Evolutionary conservation across 1,284 basidiomycete species (phyloP).

Genomic region (Marasmius sp.): DNA sequence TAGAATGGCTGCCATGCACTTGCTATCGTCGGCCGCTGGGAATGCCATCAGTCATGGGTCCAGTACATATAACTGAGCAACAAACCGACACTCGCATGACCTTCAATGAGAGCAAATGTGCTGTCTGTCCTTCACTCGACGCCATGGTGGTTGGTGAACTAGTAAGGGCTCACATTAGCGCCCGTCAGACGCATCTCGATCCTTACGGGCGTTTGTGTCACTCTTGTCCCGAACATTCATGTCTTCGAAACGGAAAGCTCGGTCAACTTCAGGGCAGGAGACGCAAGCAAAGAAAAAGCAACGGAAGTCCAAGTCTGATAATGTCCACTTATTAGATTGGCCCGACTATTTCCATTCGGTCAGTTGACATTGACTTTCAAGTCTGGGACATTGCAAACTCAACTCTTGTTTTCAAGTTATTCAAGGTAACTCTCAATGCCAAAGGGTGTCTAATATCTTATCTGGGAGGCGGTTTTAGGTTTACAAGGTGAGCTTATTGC

Average conservation of each 20-base stretch:
- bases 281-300: neutral
- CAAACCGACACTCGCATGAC: constrained; percentile 81
- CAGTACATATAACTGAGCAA: constrained; percentile 19
- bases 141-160: neutral
- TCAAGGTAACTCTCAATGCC: constrained; percentile 31
- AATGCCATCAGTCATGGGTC: constrained; percentile 50
- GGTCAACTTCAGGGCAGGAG: neutral
- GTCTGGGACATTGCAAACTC: neutral
- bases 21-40: constrained; percentile 70
- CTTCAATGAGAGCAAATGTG: constrained; percentile 70
- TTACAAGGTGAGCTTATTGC: constrained; percentile 18
- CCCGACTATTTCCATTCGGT: constrained; percentile 61
- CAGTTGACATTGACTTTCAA: constrained; percentile 20
- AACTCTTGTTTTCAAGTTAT: constrained; percentile 29
- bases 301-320: neutral
- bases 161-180: neutral
- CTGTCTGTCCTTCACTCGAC: constrained; percentile 42
- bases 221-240: neutral
- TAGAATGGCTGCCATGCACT: constrained; percentile 82
- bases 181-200: too few relatives aligned
- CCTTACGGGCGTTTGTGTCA: too few relatives aligned
- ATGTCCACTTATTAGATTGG: constrained; percentile 36
- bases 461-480: constrained; percentile 24
- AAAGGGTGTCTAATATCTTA: neutral
- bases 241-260: neutral